Evolutionary conservation across 768 basidiomycete species (phyloP), one percentile per base, ranked within the genome.

Genomic region (Phanerochaete sordida): DNA sequence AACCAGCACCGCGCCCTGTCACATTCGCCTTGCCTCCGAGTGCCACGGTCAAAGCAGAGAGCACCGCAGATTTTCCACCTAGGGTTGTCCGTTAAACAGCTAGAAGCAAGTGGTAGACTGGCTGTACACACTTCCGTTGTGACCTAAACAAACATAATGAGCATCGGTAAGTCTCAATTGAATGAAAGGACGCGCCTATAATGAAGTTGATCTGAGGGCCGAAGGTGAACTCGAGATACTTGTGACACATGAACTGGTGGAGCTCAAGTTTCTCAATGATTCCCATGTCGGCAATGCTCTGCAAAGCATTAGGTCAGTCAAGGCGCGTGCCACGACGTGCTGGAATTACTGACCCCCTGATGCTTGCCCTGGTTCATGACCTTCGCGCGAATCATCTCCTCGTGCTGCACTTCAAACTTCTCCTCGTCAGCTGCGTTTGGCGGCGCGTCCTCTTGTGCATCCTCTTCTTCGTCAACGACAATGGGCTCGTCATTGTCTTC

Each of bases 121-220:
- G 16, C 28, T 9, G 3, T 27, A 83, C 91, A 62, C 68, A 93
- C 94, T 96, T 75, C 94, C 94, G 71, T 97, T 97, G 66, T 94
- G 91, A 13, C 93, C 93, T 92, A 56, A 3, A 54, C 46, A 57
- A 33, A 47, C 31, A 23, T 24, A 60, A 30, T 59, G 15, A 60
- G 58, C 23, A 56, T 6, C n/a, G 37, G 39, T 55, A 31, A 28
- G 19, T 9, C 8, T 19, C 11, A 19, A 6, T 12, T 43, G 19
- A 4, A 4, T 43, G 4, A 9, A 43, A 49, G 26, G 23, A 66
- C 82, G 43, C 65, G 87, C 93, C 94, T 39, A 96, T 96, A 65
- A 99, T 91, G 69, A 98, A 98, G 75, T 98, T 99, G 69, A 99
- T 91, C 72, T 95, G 93, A 9, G 91, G 88, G 0, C 94, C 93